Percentiles rank a stretch among this genome's conserved stretches.
phyloP scores from a whole-genome alignment of 768 basidiomycete genomes.

The Tricholoma terreum region DNA sequence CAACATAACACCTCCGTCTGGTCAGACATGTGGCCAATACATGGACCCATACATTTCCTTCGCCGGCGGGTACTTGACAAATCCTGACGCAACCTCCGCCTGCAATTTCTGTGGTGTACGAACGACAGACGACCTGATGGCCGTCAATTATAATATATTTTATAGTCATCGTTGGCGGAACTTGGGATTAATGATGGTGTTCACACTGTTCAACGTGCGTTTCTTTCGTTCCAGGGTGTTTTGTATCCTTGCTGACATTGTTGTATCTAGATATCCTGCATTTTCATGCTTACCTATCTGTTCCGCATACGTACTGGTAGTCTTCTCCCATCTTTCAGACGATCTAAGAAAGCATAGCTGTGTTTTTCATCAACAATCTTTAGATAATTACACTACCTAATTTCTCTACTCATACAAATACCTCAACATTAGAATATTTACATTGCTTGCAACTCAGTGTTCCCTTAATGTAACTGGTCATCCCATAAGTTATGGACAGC shows the following conservation, averaged over 20 bases:
- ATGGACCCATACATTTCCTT: conserved; percentile 45
- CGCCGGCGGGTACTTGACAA: conserved; percentile 55
- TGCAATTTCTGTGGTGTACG: conserved; percentile 60
- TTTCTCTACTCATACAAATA: too few species aligned
- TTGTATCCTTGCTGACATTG: neutral
- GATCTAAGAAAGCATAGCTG: neutral
- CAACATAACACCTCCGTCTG: conserved; percentile 48
- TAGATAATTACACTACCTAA: too few species aligned
- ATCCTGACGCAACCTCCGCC: conserved; percentile 46
- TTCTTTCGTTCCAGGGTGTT: neutral
- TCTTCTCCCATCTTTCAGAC: neutral
- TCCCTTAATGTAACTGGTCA: too few species aligned
- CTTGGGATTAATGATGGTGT: conserved; percentile 49
- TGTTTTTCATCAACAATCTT: too few species aligned
- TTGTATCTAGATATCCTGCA: conserved; percentile 35
- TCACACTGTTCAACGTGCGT: conserved; percentile 49
- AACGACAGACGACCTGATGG: conserved; percentile 60
- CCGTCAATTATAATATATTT: conserved; percentile 48
- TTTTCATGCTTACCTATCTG: conserved; percentile 51
- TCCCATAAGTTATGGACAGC: too few species aligned
- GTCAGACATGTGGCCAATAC: conserved; percentile 51
- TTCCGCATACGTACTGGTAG: conserved; percentile 14
- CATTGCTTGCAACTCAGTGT: too few species aligned
- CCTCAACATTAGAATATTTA: too few species aligned
- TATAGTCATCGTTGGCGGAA: conserved; percentile 55